Conservation (phyloP, 2,329 filamentous ascomycete genomes). For the Aspergillus awamori region DNA sequence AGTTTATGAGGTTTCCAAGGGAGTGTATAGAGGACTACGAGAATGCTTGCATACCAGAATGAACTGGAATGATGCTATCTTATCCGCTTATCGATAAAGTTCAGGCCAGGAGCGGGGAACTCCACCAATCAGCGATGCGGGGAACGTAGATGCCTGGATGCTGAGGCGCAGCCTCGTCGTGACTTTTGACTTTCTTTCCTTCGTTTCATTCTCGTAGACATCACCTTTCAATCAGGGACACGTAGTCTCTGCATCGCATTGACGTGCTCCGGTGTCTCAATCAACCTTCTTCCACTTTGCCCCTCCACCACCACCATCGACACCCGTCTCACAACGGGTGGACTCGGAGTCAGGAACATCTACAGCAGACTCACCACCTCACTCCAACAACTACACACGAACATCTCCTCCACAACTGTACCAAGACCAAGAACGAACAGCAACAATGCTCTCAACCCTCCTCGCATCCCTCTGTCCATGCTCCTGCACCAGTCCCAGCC, state of each 20-base stretch:
- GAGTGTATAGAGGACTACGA: slow-evolving; percentile 3
- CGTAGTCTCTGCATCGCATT: no score
- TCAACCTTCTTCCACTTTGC: no score
- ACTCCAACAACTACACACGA: neutral
- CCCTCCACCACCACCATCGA: neutral
- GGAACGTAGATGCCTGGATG: slow-evolving; percentile 35
- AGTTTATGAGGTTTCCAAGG: slow-evolving; percentile 39
- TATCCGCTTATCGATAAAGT: neutral
- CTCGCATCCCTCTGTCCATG: neutral
- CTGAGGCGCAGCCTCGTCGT: slow-evolving; percentile 7
- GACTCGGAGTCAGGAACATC: no score
- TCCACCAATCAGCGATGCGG: slow-evolving; percentile 25
- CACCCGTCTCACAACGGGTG: neutral
- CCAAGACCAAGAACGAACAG: neutral
- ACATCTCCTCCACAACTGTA: neutral
- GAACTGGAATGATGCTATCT: neutral
- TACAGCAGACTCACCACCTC: no score
- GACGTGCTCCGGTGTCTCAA: no score
- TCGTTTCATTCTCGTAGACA: neutral
- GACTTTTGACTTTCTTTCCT: slow-evolving; percentile 4
- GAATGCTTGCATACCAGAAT: neutral
- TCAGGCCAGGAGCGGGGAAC: neutral
- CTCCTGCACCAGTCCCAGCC: neutral
- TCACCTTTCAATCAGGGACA: no score
- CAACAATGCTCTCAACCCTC: neutral